Conservation (phyloP, 2,329 filamentous ascomycete species). For the Monilinia aucupariae region DNA sequence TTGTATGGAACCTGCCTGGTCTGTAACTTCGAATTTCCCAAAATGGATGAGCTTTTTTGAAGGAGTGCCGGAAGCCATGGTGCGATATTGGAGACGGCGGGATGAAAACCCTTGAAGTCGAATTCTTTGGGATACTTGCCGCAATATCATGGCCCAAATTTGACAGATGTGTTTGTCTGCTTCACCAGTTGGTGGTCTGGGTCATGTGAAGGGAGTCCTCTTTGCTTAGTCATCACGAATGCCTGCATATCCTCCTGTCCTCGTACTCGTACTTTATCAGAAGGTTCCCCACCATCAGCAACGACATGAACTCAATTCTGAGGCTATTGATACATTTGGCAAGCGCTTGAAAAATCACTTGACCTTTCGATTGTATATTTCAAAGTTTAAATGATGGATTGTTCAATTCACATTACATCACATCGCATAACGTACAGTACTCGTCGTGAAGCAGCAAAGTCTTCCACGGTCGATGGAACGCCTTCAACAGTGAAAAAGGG, state of each 20-base stretch:
- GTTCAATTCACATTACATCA: too few species aligned
- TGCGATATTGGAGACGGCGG: background rate
- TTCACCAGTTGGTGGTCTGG: background rate
- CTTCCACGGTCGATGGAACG: too few species aligned
- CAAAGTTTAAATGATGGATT: background rate
- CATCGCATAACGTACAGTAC: too few species aligned
- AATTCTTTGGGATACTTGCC: background rate
- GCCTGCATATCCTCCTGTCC: too few species aligned
- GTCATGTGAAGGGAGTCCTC: background rate
- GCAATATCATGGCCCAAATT: background rate
- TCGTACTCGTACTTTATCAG: too few species aligned
- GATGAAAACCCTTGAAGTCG: background rate
- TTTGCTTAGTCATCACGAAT: background rate
- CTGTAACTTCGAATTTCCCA: constrained; percentile 69
- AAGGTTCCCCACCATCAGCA: background rate
- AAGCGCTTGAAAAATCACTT: background rate
- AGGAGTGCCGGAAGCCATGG: constrained; percentile 8
- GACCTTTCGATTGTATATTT: fast-evolving
- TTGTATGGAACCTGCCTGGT: constrained; percentile 50
- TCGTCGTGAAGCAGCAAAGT: background rate
- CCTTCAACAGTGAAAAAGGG: background rate
- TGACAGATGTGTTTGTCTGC: background rate
- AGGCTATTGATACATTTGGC: background rate
- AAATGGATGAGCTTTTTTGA: constrained; percentile 53
- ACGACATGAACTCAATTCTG: background rate